Evolutionary conservation across 805 yeast genomes (phyloP).

Genomic region (Wickerhamiella sergipiensis): DNA sequence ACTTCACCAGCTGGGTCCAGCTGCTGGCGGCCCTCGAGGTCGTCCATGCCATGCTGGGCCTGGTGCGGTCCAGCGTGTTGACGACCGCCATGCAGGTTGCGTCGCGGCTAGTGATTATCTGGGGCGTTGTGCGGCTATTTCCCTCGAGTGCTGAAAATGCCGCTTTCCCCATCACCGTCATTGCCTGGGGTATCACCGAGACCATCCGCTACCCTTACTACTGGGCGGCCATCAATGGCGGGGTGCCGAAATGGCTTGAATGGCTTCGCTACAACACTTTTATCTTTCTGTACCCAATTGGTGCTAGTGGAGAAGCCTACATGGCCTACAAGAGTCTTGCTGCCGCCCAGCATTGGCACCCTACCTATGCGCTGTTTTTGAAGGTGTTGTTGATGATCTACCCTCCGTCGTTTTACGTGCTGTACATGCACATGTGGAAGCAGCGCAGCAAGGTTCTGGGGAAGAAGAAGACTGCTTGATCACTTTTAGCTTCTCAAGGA

Average conservation of each 20-base stretch:
- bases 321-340: slow-evolving; percentile 57
- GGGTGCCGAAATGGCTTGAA: slow-evolving; percentile 45
- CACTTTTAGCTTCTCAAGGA: too few relatives aligned
- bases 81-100: slow-evolving; percentile 82
- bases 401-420: slow-evolving; percentile 73
- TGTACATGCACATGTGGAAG: slow-evolving; percentile 76
- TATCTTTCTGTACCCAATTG: slow-evolving; percentile 73
- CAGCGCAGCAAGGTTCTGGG: slow-evolving; percentile 63
- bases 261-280: slow-evolving; percentile 76
- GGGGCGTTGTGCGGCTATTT: slow-evolving; percentile 65
- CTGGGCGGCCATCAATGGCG: slow-evolving; percentile 41
- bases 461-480: background rate
- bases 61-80: slow-evolving; percentile 70
- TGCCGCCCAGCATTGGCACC: slow-evolving; percentile 38
- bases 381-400: slow-evolving; percentile 49
- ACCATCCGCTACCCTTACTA: slow-evolving; percentile 79
- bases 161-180: slow-evolving; percentile 49
- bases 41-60: slow-evolving; percentile 60
- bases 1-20: slow-evolving; percentile 54
- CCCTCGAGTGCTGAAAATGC: slow-evolving; percentile 50
- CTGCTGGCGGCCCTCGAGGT: slow-evolving; percentile 70
- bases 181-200: slow-evolving; percentile 94
- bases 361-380: slow-evolving; percentile 42
- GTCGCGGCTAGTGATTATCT: slow-evolving; percentile 67
- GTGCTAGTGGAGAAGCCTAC: slow-evolving; percentile 73